Evolutionary conservation across 176 grass and related monocot genomes (phyloP), one percentile per base, ranked within the genome.

Genomic region (Saccharum officinarum): DNA sequence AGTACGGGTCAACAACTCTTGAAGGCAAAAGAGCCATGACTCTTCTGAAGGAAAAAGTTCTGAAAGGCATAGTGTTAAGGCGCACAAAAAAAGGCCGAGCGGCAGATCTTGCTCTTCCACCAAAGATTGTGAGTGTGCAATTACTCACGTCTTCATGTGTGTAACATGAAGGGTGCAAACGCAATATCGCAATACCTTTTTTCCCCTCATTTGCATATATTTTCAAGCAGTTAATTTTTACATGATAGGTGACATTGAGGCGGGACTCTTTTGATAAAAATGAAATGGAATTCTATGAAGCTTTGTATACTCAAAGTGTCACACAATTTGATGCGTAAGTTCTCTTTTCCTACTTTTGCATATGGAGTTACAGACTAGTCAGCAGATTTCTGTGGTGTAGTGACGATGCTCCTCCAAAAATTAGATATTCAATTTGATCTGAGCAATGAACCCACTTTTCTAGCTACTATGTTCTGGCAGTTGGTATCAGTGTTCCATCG

Each of bases 221-320:
- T 84, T 77, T 46, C 7, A 80, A 85, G 55, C 73, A 42, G 61
- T 78, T 61, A 39, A 25, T 70, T 80, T 79, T 82, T 75, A 65
- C 16, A 22, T 90, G 67, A 77, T 86, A 99, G 97, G 97, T 99
- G 83, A 84, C 86, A 79, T 71, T 99, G 67, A 96, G 93, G 90
- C 80, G 93, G 66, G 93, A 96, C 74, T 80, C 86, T 16, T 86
- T 99, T 69, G 97, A 99, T 89, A 90, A 74, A 77, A 91, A 89
- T 18, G 97, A 99, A 79, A 83, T 91, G 36, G 93, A 96, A 78
- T 99, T 99, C 75, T 99, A 99, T 86, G 97, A 99, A 91, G 91
- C 97, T 83, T 84, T 99, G 46, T 99, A 96, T 82, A 99, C 93
- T 73, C 93, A 99, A 82, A 96, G 97, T 28, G 76, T 92, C 38